Evolutionary conservation across 768 basidiomycete genomes (phyloP), one percentile per base, ranked within the genome.

Genomic region (Mycena venus): DNA sequence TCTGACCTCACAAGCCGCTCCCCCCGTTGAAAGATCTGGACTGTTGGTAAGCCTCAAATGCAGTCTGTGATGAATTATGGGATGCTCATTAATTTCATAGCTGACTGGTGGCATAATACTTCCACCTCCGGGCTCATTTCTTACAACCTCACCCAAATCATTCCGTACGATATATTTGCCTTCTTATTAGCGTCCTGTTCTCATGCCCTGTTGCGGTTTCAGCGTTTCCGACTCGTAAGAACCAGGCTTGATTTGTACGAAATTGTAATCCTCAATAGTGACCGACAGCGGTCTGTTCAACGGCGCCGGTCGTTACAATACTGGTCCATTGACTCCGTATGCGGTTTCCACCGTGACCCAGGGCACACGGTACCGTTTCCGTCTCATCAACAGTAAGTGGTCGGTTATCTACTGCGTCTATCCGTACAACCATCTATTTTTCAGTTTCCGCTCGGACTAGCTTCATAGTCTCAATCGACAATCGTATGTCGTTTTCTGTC

Each of bases 281-380:
- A 17, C 75, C 61, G 58, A 83, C 61, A 82, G 86, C n/a, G 82
- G 82, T 0, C 60, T 88, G 47, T 86, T 87, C 38, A 88, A 88
- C 47, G 85, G 85, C 0, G 74, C 58, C 4, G 85, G 86, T n/a
- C 84, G 87, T 34, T 79, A 73, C 64, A 47, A 71, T 4, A 42
- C 47, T 4, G 86, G 86, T 9, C 84, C 86, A 23, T 2, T 38
- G 9, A 67, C 68, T 7, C 72, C 79, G 2, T 79, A 86, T 27
- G 60, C 86, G 0, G 79, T 83, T 3, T 71, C 84, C 74, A 74
- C 79, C 38, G 84, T 88, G 29, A 59, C 31, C 12, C 60, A n/a
- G 0, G 82, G 81, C 15, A 67, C 65, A 31, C 78, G 86, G 17
- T 88, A 87, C 70, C 85, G 87, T 27, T 86, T 88, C 79, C 86